phyloP scores from a whole-genome alignment of 2,329 filamentous ascomycete genomes.

The Bipolaris zeicola region DNA sequence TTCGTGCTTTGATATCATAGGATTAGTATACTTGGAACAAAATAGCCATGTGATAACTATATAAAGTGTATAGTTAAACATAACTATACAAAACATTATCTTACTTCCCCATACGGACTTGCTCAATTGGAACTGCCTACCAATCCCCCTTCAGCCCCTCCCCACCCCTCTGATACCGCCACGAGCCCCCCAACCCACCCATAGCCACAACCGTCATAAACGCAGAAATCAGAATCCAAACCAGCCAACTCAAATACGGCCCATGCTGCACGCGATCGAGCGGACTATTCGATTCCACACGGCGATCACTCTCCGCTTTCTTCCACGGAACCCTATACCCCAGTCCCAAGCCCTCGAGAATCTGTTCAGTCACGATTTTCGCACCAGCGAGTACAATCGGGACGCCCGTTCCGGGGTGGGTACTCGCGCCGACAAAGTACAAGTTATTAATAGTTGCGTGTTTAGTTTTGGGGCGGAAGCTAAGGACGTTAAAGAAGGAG shows the following conservation, averaged over 20 bases:
- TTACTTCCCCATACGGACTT: too few species aligned
- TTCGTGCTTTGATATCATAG: not conserved
- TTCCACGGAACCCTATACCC: conserved; percentile 49
- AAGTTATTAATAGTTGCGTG: conserved; percentile 57
- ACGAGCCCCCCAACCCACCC: not conserved
- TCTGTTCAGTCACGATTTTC: conserved; percentile 64
- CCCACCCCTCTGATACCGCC: not conserved
- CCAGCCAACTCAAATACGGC: conserved; percentile 22
- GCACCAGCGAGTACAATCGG: conserved; percentile 74
- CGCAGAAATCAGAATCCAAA: conserved; percentile 21
- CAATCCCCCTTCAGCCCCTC: conserved; percentile 5
- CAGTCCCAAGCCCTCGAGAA: conserved; percentile 49
- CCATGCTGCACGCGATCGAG: conserved; percentile 27
- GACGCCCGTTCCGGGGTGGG: conserved; percentile 77
- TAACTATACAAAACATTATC: not conserved
- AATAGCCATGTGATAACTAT: not conserved
- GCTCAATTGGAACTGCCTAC: too few species aligned
- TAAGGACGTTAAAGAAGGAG: conserved; percentile 74
- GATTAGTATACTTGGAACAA: not conserved
- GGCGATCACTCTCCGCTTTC: conserved; percentile 4
- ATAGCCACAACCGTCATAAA: conserved; percentile 7
- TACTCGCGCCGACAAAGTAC: conserved; percentile 77
- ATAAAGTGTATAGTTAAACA: too few species aligned
- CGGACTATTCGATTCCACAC: conserved; percentile 1
- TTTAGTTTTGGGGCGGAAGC: conserved; percentile 66